phyloP scores from a whole-genome alignment of 805 yeast species.

The Jamesozyma jinghongensis region DNA sequence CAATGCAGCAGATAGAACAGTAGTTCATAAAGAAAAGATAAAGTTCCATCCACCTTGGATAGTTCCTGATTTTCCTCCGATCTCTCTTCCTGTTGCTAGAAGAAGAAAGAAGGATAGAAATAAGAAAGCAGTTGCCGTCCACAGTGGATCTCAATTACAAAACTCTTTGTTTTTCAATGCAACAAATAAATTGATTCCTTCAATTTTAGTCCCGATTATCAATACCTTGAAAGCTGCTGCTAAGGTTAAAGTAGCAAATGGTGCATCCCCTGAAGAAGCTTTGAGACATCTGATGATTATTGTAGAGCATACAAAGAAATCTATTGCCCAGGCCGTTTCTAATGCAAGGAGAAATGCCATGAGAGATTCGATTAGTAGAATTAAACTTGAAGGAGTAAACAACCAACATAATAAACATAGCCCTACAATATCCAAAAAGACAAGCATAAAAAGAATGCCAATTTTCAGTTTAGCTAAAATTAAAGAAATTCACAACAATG shows the following conservation, averaged over 20 bases:
- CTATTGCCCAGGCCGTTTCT: slow-evolving; percentile 14
- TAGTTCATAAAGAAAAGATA: slow-evolving; percentile 23
- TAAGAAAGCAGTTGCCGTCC: not conserved
- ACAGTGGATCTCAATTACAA: slow-evolving; percentile 2
- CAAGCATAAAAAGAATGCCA: slow-evolving; percentile 12
- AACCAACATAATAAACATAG: not conserved
- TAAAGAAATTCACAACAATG: slow-evolving; percentile 8
- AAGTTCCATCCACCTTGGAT: slow-evolving; percentile 30
- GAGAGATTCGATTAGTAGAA: not conserved
- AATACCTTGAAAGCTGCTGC: slow-evolving; percentile 30
- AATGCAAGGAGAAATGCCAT: not conserved
- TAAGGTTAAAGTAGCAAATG: slow-evolving; percentile 26
- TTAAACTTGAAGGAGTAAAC: slow-evolving; percentile 1
- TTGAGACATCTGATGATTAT: slow-evolving; percentile 23
- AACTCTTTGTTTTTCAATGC: slow-evolving; percentile 9
- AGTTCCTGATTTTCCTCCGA: slow-evolving; percentile 26
- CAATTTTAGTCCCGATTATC: slow-evolving; percentile 24
- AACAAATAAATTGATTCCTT: slow-evolving; percentile 19
- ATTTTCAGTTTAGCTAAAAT: slow-evolving; percentile 18
- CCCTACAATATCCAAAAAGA: too few relatives aligned
- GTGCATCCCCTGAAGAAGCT: slow-evolving; percentile 29
- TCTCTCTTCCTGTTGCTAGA: slow-evolving; percentile 25
- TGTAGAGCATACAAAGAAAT: slow-evolving; percentile 25
- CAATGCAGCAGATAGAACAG: slow-evolving; percentile 12
- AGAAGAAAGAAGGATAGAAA: slow-evolving; percentile 13